Evolutionary conservation across 352 stramenopile genomes (phyloP).

Genomic region (Globisporangium camurandrum): DNA sequence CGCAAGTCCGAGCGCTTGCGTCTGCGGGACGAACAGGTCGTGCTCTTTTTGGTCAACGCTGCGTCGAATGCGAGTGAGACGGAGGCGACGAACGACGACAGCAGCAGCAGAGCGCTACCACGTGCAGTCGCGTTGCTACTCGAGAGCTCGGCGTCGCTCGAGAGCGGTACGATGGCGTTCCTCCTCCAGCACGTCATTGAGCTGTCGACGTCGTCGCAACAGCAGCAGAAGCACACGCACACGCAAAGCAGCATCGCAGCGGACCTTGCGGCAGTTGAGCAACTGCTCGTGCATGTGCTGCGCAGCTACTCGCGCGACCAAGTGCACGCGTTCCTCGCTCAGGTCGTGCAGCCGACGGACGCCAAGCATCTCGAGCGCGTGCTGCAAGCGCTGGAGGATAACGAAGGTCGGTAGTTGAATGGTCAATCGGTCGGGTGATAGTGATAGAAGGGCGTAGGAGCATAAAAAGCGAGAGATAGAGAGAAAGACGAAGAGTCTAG

Average conservation of each 20-base stretch:
- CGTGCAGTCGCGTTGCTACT: neutral
- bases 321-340: constrained; percentile 36
- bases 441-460: neutral
- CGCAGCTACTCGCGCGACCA: constrained; percentile 27
- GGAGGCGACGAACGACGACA: neutral
- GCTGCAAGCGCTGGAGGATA: constrained; percentile 22
- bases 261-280: constrained; percentile 35
- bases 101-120: constrained; percentile 1
- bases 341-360: constrained; percentile 32
- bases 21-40: constrained; percentile 43
- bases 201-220: constrained; percentile 23
- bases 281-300: constrained; percentile 30
- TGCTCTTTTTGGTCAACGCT: constrained; percentile 56
- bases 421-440: neutral
- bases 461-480: neutral
- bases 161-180: constrained; percentile 32
- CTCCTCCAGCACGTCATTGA: constrained; percentile 36
- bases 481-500: neutral
- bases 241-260: constrained; percentile 13
- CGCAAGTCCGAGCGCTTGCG: constrained; percentile 12
- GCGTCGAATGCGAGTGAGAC: constrained; percentile 8
- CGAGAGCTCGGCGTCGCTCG: constrained; percentile 27
- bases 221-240: constrained; percentile 1
- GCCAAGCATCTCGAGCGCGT: constrained; percentile 26
- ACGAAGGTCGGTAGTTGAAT: too few relatives aligned